A percentile compares a stretch with the other conserved stretches of the same genome.
phyloP scores from a whole-genome alignment of 108 stramenopile genomes.

The Nitzschia sp. region DNA sequence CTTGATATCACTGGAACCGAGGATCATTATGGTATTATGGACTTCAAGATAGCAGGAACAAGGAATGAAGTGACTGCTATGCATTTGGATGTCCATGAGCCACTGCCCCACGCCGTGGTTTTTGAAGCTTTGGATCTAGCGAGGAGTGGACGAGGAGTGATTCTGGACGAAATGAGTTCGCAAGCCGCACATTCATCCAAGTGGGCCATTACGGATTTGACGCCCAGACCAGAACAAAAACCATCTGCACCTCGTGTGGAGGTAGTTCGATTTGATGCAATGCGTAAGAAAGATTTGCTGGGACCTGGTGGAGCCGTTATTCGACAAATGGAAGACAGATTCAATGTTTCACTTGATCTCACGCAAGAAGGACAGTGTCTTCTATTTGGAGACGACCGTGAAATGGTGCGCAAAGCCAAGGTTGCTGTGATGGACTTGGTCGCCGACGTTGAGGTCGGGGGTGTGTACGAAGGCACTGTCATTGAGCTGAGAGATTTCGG shows the following conservation, averaged over 20 bases:
- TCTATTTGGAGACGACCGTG: conserved; percentile 55
- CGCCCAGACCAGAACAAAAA: conserved; percentile 43
- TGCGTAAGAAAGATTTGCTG: conserved; percentile 57
- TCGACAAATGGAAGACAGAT: conserved; percentile 66
- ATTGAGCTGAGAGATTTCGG: conserved; percentile 87
- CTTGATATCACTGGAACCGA: conserved; percentile 92
- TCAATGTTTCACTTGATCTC: conserved; percentile 59
- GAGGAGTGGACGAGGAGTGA: conserved; percentile 52
- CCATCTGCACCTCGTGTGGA: conserved; percentile 58
- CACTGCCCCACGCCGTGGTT: conserved; percentile 49
- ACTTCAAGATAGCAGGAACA: conserved; percentile 93
- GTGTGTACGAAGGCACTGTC: conserved; percentile 74
- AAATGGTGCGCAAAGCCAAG: conserved; percentile 59
- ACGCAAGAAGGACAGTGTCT: conserved; percentile 70
- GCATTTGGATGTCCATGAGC: conserved; percentile 69
- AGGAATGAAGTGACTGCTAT: conserved; percentile 75
- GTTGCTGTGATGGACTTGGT: conserved; percentile 70
- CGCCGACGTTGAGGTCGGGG: conserved; percentile 72
- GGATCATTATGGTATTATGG: conserved; percentile 86
- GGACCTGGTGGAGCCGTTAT: conserved; percentile 75
- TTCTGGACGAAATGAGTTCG: conserved; percentile 74
- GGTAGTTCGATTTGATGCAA: conserved; percentile 57
- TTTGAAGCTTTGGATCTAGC: conserved; percentile 64
- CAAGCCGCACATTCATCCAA: conserved; percentile 25
- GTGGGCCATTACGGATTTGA: conserved; percentile 20